phyloP scores from a whole-genome alignment of 164 flowering plant species.

The Sextonia rubra region DNA sequence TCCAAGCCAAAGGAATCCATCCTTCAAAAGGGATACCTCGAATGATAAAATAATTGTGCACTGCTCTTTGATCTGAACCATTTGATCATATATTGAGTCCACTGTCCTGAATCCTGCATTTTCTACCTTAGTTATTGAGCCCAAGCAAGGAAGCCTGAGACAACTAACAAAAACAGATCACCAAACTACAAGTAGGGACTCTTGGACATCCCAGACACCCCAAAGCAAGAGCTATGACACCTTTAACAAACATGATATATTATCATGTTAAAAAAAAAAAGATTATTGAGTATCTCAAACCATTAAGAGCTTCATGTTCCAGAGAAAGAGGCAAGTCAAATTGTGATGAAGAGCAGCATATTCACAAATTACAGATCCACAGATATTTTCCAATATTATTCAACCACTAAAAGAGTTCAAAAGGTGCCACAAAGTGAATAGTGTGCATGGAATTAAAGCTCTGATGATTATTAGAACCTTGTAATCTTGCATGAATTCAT shows the following conservation, averaged over 20 bases:
- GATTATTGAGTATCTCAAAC: background rate
- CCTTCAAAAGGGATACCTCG: background rate
- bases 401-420: background rate
- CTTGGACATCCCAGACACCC: background rate
- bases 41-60: background rate
- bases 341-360: background rate
- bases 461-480: conserved; percentile 45
- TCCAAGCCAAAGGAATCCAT: background rate
- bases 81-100: no score
- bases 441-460: background rate
- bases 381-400: background rate
- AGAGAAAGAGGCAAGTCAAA: background rate
- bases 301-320: background rate
- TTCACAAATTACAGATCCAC: background rate
- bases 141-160: background rate
- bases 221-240: background rate
- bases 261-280: no score
- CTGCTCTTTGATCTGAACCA: background rate
- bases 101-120: no score
- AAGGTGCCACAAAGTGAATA: background rate
- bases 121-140: background rate
- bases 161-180: background rate
- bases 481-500: conserved; percentile 99
- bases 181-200: background rate
- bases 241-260: background rate